A percentile compares a stretch with the other conserved stretches of the same genome.
Conservation (phyloP, 1,284 basidiomycete species). For the Rugiboletus extremiorientalis region DNA sequence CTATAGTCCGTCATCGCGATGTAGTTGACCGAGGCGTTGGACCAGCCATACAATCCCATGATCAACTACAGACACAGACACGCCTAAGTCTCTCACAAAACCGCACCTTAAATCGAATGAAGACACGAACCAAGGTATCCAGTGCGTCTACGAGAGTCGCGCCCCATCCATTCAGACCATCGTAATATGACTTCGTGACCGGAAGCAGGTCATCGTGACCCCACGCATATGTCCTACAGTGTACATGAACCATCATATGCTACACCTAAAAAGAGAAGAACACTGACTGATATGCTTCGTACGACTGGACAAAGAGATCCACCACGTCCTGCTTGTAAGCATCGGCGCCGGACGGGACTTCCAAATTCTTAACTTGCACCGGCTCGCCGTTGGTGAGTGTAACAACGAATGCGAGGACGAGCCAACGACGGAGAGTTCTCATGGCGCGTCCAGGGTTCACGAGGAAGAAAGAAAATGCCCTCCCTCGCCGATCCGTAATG, state of each 20-base stretch:
- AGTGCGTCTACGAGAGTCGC: slow-evolving; percentile 65
- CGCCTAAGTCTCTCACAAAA: not conserved
- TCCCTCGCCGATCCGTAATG: not conserved
- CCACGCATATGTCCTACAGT: slow-evolving; percentile 53
- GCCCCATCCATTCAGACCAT: slow-evolving; percentile 71
- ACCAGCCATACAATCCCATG: slow-evolving; percentile 45
- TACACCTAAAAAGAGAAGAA: not conserved
- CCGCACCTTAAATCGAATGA: not conserved
- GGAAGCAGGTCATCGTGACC: slow-evolving; percentile 65
- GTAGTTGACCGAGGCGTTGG: slow-evolving; percentile 54
- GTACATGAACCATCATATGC: not conserved
- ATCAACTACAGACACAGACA: slow-evolving; percentile 22
- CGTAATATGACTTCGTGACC: slow-evolving; percentile 46
- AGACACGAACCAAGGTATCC: slow-evolving; percentile 56
- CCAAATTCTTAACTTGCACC: slow-evolving; percentile 50
- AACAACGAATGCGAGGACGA: slow-evolving; percentile 9
- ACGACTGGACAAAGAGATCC: slow-evolving; percentile 56
- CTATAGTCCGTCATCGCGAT: slow-evolving; percentile 55
- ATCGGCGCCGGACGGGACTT: slow-evolving; percentile 43
- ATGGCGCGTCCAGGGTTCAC: not conserved
- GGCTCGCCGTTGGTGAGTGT: slow-evolving; percentile 24
- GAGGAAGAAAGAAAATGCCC: not conserved
- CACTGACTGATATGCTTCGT: slow-evolving; percentile 56
- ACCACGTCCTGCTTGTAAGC: slow-evolving; percentile 46
- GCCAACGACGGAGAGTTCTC: slow-evolving; percentile 6